Evolutionary conservation across 2,329 filamentous ascomycete species (phyloP).

Genomic region (Exophiala dermatitidis): DNA sequence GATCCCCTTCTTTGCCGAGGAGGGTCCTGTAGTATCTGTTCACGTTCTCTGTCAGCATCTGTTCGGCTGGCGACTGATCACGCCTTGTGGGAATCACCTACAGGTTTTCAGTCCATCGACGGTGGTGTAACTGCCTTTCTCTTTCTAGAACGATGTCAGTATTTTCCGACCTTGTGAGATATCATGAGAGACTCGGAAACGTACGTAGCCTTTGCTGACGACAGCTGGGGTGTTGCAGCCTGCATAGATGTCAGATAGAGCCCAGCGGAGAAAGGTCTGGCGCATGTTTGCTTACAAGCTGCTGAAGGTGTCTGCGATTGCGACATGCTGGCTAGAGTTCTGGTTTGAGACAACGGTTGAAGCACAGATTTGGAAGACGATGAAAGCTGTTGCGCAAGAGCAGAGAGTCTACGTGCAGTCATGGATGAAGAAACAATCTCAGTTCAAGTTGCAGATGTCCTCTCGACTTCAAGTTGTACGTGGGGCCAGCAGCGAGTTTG

Average conservation of each 20-base stretch:
- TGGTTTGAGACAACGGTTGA: neutral
- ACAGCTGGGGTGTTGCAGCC: conserved; percentile 22
- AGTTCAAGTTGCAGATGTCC: too few species aligned
- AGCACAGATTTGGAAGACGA: conserved; percentile 7
- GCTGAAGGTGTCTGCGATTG: conserved; percentile 20
- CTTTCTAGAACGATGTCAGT: conserved; percentile 6
- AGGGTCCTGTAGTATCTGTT: conserved; percentile 50
- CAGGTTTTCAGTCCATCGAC: conserved; percentile 57
- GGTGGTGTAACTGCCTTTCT: conserved; percentile 53
- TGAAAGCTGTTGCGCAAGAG: conserved; percentile 15
- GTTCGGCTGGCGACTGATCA: neutral
- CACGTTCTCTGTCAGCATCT: conserved; percentile 2
- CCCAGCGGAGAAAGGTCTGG: neutral
- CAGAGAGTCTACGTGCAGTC: conserved; percentile 17
- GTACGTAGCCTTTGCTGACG: conserved; percentile 17
- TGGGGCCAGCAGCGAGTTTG: too few species aligned
- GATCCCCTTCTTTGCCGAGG: conserved; percentile 50
- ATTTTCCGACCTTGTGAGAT: neutral
- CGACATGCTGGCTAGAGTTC: conserved; percentile 20
- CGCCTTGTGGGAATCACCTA: conserved; percentile 28
- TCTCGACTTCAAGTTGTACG: too few species aligned
- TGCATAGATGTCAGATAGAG: neutral
- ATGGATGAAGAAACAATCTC: conserved; percentile 1
- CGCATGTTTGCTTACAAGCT: conserved; percentile 4
- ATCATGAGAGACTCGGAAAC: neutral